Conservation (phyloP, 768 basidiomycete species). For the Termitomyces bulborhizus region DNA sequence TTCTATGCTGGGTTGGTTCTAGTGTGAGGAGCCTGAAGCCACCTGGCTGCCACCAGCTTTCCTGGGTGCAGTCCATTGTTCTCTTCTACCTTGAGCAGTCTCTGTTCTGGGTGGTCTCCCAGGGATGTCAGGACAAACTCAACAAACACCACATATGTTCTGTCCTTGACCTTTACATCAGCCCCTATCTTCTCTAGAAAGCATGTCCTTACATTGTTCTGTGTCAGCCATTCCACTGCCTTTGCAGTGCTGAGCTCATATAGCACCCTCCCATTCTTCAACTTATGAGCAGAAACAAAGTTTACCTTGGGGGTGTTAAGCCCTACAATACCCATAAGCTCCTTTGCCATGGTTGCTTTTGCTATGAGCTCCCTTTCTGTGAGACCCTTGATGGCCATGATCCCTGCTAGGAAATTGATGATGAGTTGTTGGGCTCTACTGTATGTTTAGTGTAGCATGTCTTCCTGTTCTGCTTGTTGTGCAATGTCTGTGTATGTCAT, state of each 20-base stretch:
- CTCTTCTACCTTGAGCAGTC: neutral
- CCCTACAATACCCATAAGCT: no score
- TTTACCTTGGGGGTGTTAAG: neutral
- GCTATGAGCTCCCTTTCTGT: neutral
- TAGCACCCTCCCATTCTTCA: neutral
- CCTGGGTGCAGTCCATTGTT: neutral
- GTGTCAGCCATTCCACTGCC: neutral
- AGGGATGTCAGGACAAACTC: neutral
- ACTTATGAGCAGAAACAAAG: neutral
- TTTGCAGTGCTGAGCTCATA: no score
- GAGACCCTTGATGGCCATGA: neutral
- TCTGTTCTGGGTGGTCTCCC: neutral
- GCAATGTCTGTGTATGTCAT: no score
- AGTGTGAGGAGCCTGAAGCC: no score
- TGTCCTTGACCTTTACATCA: neutral
- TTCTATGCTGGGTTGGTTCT: no score
- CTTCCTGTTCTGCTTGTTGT: no score
- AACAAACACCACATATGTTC: neutral
- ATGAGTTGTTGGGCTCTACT: no score
- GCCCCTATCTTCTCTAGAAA: neutral
- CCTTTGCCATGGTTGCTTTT: neutral
- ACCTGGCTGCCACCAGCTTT: no score
- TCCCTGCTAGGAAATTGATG: neutral
- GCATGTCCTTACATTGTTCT: neutral
- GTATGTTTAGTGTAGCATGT: no score